A percentile compares a stretch with the other conserved stretches of the same genome.
Evolutionary conservation across 192 early-diverging fungal species (phyloP).

Genomic region (Dispira simplex): DNA sequence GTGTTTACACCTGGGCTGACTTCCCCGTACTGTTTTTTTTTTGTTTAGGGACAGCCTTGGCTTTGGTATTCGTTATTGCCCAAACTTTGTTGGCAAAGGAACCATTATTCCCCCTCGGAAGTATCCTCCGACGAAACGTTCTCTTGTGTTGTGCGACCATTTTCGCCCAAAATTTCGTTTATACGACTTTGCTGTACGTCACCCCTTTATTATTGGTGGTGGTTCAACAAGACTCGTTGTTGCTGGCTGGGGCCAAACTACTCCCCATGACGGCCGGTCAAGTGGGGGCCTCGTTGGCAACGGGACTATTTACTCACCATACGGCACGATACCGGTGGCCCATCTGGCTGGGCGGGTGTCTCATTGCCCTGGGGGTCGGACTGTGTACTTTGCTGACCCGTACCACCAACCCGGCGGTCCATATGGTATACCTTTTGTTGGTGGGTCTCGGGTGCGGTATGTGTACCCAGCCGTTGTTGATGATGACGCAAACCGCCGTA

Average conservation of each 20-base stretch:
- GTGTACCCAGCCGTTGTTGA: constrained; percentile 31
- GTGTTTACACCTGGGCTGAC: constrained; percentile 37
- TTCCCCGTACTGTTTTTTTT: constrained; percentile 37
- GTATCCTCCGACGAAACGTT: constrained; percentile 39
- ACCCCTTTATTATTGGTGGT: constrained; percentile 46
- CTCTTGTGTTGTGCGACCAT: constrained; percentile 26
- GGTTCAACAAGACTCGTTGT: constrained; percentile 34
- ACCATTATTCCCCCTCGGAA: constrained; percentile 33
- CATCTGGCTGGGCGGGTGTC: constrained; percentile 32
- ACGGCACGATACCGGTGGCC: constrained; percentile 30
- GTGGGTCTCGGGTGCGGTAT: constrained; percentile 38
- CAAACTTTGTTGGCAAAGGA: constrained; percentile 32
- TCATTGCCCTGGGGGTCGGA: constrained; percentile 33
- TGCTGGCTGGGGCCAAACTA: constrained; percentile 38
- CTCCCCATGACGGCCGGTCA: constrained; percentile 42
- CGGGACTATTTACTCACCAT: constrained; percentile 34
- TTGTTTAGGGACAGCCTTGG: constrained; percentile 17
- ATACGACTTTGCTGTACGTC: constrained; percentile 42
- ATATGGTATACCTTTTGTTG: constrained; percentile 36
- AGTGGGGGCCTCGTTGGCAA: constrained; percentile 32
- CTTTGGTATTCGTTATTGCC: constrained; percentile 16
- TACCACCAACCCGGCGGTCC: constrained; percentile 25
- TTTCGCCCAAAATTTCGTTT: constrained; percentile 37
- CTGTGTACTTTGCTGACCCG: constrained; percentile 40
- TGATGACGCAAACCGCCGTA: constrained; percentile 26